These are phyloP conservation scores for Coccomyxa sp. DNA, from an alignment of 139 green algal genomes.

Conservation along the genomic window DNA sequence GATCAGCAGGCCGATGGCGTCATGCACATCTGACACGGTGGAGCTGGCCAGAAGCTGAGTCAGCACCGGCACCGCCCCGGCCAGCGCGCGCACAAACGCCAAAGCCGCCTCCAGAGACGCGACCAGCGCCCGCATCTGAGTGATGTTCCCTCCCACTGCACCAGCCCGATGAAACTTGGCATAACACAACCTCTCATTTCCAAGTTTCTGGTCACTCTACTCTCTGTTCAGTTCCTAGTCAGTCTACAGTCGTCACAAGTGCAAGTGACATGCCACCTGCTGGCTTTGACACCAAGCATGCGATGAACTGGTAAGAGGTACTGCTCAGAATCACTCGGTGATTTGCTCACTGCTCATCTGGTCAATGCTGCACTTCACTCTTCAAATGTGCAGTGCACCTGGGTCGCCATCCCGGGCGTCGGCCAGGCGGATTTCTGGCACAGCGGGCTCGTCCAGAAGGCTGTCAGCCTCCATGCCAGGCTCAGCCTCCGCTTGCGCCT, in stretches of 20 bases:
- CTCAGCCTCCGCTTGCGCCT: slow-evolving; percentile 1
- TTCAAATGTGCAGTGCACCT: too few relatives aligned
- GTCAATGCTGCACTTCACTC: too few relatives aligned
- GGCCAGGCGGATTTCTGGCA: too few relatives aligned
- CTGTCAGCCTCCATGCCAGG: slow-evolving; percentile 3
- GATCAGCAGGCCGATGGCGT: slow-evolving; percentile 72
- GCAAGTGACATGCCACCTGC: too few relatives aligned
- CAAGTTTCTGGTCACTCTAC: background rate
- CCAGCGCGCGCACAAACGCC: slow-evolving; percentile 47
- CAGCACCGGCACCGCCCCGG: slow-evolving; percentile 39
- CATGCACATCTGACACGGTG: slow-evolving; percentile 43
- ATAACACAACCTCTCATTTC: background rate
- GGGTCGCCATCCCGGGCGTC: too few relatives aligned
- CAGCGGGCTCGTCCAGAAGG: too few relatives aligned
- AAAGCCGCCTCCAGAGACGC: slow-evolving; percentile 65
- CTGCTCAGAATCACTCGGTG: too few relatives aligned
- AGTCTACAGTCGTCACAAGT: too few relatives aligned
- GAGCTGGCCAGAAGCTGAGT: slow-evolving; percentile 63
- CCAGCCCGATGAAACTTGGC: background rate
- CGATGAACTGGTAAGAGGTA: too few relatives aligned
- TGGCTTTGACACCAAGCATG: too few relatives aligned
- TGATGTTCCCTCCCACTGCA: slow-evolving; percentile 24
- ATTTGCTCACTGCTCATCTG: too few relatives aligned
- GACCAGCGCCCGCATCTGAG: slow-evolving; percentile 52
- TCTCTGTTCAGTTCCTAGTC: too few relatives aligned